Evolutionary conservation across 305 asterid genomes (phyloP), one percentile per base, ranked within the genome.

Genomic region (Andrographis paniculata): DNA sequence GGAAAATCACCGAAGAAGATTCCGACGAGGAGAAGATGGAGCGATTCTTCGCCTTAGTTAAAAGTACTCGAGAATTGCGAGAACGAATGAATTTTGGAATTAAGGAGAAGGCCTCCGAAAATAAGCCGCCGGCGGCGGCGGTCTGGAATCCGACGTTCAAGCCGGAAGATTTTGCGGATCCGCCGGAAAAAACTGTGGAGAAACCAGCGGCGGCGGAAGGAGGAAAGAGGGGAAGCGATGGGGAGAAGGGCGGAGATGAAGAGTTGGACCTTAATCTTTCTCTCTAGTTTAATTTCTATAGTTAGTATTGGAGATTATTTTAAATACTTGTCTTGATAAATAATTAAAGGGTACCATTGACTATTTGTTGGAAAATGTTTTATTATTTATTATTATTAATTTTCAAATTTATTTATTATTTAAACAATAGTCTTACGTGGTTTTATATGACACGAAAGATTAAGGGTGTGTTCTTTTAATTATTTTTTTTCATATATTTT

Each of bases 191-290:
- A 15, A 40, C 20, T 16, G 24, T 17, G 8, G 24, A 31, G 11
- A 30, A 35, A 8, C 3, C 38, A n/a, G 66, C 59, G 20, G 52
- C 51, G 9, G 57, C 62, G 40, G 50, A 27, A 18, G 35, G 17
- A 12, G 42, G 20, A 18, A 52, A 37, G 20, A n/a, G 28, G 4
- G 21, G 35, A 20, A 31, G 43, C 1, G 19, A 21, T 21, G 63
- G 20, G 35, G 17, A 44, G 38, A 44, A 19, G 10, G 33, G 48
- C 20, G 64, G 38, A 5, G 52, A 39, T 23, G 30, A 58, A 36
- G 61, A 28, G 17, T 50, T 63, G 58, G 64, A 63, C 45, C 70
- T 68, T 50, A 68, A 59, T 59, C 67, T 68, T 1, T 63, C 74
- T 23, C 47, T 59, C 43, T 68, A 53, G 51, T 2, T 8, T 31